Evolutionary conservation across 2,329 filamentous ascomycete species (phyloP).

Genomic region (Stromatinia cepivora): DNA sequence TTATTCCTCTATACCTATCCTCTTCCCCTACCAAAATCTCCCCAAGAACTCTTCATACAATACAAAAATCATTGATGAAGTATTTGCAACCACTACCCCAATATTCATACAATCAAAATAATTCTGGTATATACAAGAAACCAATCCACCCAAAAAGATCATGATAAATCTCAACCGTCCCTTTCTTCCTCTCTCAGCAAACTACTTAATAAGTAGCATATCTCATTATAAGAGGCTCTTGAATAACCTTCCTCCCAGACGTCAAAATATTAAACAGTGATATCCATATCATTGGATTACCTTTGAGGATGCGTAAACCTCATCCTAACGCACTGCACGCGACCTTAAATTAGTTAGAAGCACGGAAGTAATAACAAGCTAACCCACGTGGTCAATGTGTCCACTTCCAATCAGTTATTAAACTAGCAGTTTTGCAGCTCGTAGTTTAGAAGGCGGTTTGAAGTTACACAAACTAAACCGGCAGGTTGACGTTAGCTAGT

Average conservation of each 20-base stretch:
- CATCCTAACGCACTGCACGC: not conserved
- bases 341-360: not conserved
- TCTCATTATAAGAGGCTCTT: constrained; percentile 1
- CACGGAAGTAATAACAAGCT: not conserved
- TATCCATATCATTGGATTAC: not conserved
- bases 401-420: no score
- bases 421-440: no score
- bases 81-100: not conserved
- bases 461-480: no score
- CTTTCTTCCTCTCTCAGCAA: not conserved
- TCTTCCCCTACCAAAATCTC: not conserved
- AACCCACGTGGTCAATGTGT: no score
- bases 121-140: not conserved
- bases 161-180: not conserved
- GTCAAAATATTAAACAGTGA: not conserved
- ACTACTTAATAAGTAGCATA: constrained; percentile 6
- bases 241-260: not conserved
- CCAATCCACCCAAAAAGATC: not conserved
- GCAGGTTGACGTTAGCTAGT: no score
- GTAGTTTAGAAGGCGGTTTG: no score
- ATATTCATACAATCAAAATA: no score
- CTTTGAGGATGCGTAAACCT: not conserved
- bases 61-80: not conserved
- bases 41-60: not conserved
- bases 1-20: not conserved